These are phyloP conservation scores for Detonula confervacea DNA, from an alignment of 352 stramenopile genomes.

Conservation along the genomic window DNA sequence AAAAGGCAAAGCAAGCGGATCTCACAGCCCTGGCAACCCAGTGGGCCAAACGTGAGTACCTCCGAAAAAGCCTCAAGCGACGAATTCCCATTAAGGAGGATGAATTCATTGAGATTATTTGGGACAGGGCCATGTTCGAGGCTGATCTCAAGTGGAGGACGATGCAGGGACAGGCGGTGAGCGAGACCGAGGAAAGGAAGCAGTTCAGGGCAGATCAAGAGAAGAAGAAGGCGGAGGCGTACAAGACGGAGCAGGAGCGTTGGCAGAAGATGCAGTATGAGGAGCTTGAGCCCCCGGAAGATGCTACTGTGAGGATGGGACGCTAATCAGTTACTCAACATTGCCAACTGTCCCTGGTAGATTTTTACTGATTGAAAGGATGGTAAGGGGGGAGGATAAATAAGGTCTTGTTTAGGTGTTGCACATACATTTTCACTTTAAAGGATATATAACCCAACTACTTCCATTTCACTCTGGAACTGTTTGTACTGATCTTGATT, in stretches of 20 bases:
- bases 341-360: no score
- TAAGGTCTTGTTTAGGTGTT: no score
- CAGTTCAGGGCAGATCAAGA: conserved; percentile 48
- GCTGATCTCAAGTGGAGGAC: conserved; percentile 43
- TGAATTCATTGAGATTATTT: conserved; percentile 67
- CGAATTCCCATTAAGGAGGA: conserved; percentile 43
- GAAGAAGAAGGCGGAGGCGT: conserved; percentile 42
- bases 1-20: conserved; percentile 45
- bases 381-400: no score
- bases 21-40: conserved; percentile 41
- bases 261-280: conserved; percentile 26
- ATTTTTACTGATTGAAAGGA: no score
- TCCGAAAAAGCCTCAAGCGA: conserved; percentile 38
- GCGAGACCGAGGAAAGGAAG: conserved; percentile 35
- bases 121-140: conserved; percentile 68
- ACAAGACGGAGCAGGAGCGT: conserved; percentile 34
- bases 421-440: no score
- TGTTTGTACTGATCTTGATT: no score
- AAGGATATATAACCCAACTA: no score
- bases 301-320: conserved; percentile 4
- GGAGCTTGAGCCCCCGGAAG: conserved; percentile 23
- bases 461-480: no score
- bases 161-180: conserved; percentile 39
- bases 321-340: no score
- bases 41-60: conserved; percentile 51